These are phyloP conservation scores for Alternaria hordeiaustralica DNA, from an alignment of 2,329 filamentous ascomycete species.

Conservation along the genomic window DNA sequence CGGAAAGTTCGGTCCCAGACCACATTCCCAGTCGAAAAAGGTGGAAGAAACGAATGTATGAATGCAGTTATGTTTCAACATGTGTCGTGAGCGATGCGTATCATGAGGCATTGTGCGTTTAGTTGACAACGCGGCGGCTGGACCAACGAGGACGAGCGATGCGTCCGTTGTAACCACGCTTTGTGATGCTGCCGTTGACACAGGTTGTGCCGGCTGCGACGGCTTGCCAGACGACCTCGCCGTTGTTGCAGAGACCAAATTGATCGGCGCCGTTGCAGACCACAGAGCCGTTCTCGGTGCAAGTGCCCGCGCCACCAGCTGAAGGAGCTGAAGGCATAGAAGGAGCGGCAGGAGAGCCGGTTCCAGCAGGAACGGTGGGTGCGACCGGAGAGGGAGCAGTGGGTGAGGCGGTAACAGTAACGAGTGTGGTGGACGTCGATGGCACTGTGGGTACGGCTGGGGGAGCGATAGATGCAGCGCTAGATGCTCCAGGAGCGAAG, in stretches of 20 bases:
- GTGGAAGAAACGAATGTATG: slow-evolving; percentile 10
- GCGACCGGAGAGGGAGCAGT: slow-evolving; percentile 21
- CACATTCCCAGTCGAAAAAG: slow-evolving; percentile 10
- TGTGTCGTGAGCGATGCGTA: background rate
- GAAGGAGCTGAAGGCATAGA: slow-evolving; percentile 16
- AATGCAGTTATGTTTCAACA: slow-evolving; percentile 7
- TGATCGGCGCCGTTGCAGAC: slow-evolving; percentile 50
- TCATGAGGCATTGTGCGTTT: background rate
- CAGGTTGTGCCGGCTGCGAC: slow-evolving; percentile 56
- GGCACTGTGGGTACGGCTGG: slow-evolving; percentile 15
- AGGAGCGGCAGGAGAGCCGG: slow-evolving; percentile 18
- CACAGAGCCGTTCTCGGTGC: slow-evolving; percentile 44
- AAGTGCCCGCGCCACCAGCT: slow-evolving; percentile 25
- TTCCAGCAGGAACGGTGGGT: slow-evolving; percentile 19
- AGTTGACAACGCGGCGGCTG: slow-evolving; percentile 8
- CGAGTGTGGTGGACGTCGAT: slow-evolving; percentile 38
- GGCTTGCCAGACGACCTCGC: slow-evolving; percentile 49
- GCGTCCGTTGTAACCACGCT: slow-evolving; percentile 41
- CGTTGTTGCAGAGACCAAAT: slow-evolving; percentile 54
- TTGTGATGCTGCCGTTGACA: slow-evolving; percentile 49
- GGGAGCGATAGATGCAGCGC: slow-evolving; percentile 13
- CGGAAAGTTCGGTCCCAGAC: slow-evolving; percentile 19
- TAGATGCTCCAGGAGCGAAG: slow-evolving; percentile 38
- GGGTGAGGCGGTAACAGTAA: slow-evolving; percentile 33
- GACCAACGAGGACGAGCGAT: slow-evolving; percentile 33